Evolutionary conservation across 1,284 basidiomycete species (phyloP).

Genomic region (Malassezia vespertilionis): DNA sequence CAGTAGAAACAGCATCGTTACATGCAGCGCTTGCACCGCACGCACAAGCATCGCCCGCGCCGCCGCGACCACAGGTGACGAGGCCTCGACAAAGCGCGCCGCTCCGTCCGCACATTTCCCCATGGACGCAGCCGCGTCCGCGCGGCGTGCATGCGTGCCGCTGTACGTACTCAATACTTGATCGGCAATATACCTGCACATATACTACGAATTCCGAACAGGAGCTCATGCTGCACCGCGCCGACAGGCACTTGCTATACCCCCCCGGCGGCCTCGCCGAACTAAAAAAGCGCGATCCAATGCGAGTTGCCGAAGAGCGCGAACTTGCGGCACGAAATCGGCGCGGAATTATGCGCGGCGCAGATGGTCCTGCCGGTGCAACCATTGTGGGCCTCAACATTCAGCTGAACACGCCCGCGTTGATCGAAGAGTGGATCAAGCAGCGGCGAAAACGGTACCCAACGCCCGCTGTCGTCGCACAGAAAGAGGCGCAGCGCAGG

Average conservation of each 20-base stretch:
- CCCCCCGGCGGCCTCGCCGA: constrained; percentile 37
- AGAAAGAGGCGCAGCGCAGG: constrained; percentile 26
- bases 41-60: not conserved
- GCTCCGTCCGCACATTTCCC: too few relatives aligned
- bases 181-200: constrained; percentile 1
- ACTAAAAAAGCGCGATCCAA: constrained; percentile 33
- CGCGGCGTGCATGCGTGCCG: too few relatives aligned
- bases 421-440: constrained; percentile 42
- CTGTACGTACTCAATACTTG: too few relatives aligned
- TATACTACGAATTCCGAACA: constrained; percentile 16
- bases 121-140: too few relatives aligned
- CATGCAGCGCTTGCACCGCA: not conserved
- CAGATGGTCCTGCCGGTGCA: constrained; percentile 30
- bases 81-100: not conserved
- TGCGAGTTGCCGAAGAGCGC: constrained; percentile 33
- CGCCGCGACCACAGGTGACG: not conserved
- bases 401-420: constrained; percentile 36
- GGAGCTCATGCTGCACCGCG: constrained; percentile 35
- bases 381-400: constrained; percentile 44
- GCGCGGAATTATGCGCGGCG: constrained; percentile 13
- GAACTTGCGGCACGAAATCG: constrained; percentile 20
- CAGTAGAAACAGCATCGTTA: too few relatives aligned
- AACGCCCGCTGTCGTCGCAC: constrained; percentile 24
- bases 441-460: constrained; percentile 45
- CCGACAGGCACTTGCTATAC: constrained; percentile 40